Base-by-base conservation (phyloP, 495 filamentous ascomycete species). In the Talaromyces wortmannii region DNA sequence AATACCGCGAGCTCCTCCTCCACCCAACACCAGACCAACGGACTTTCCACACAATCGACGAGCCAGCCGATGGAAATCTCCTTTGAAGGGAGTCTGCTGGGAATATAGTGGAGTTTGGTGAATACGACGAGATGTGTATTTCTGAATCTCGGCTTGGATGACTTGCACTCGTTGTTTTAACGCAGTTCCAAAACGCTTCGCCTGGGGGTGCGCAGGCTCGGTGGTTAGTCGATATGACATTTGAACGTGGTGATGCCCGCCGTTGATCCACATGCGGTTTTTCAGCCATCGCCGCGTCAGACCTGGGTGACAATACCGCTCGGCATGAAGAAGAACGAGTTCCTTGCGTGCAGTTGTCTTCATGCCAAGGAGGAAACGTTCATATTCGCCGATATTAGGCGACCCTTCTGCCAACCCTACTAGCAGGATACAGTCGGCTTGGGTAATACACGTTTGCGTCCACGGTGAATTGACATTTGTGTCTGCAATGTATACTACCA, bases 161-260 rank as follows among this genome's bases (percentile, higher is more conserved):
- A 92, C 90, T 67, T 97, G 95, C 5, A 97, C 94, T 36, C 92
- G 78, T 57, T 97, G 89, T 62, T 96, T 97, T 36, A 98, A 67
- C 2, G 86, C 90, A n/a, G 84, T 85, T 0, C 90, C 90, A 46
- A 91, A 87, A 18, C 87, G 86, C 57, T 88, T 90, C 7, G 80
- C 75, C 18, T 86, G 88, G 0, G 89, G 82, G 59, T 95, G 85
- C 0, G 89, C 83, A 15, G 90, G 85, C 58, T 92, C 85, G 5
- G 85, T 71, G 30, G 85, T 84, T n/a, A 85, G 79, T 36, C 86
- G 84, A 69, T 92, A 95, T 1, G 88, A 78, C 94, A 98, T 97
- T 64, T 98, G 94, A 23, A 98, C 88, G 62, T 98, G 94, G 64
- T 96, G 92, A 67, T 98, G 95, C 42, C 94, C 90, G n/a, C 94